A percentile compares a stretch with the other conserved stretches of the same genome.
Conservation (phyloP, 768 basidiomycete species). For the Termitomyces sp. region DNA sequence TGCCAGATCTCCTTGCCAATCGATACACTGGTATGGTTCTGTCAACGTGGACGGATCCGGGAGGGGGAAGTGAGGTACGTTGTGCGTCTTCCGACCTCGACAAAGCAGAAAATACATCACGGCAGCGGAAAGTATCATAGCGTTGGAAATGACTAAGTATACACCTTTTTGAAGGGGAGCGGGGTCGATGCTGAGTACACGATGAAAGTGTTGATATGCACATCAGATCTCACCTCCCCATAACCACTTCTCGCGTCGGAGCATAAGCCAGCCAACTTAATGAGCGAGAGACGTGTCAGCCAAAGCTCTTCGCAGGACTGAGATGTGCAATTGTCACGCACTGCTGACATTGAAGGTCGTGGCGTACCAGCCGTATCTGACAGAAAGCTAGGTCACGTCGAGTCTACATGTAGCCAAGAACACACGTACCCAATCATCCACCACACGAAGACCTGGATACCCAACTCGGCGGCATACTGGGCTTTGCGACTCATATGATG, state of each 20-base stretch:
- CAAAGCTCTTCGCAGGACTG: neutral
- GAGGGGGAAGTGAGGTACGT: slow-evolving; percentile 22
- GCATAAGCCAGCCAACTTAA: slow-evolving; percentile 28
- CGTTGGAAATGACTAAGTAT: slow-evolving; percentile 26
- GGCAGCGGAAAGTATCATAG: slow-evolving; percentile 21
- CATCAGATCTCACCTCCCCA: slow-evolving; percentile 19
- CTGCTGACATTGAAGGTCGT: slow-evolving; percentile 28
- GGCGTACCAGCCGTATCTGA: slow-evolving; percentile 32
- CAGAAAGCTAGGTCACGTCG: neutral
- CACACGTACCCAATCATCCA: slow-evolving; percentile 22
- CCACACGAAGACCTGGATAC: slow-evolving; percentile 21
- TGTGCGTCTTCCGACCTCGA: slow-evolving; percentile 29
- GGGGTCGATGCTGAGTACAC: neutral
- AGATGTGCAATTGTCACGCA: slow-evolving; percentile 9
- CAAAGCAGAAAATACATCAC: slow-evolving; percentile 31
- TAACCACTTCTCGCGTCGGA: slow-evolving; percentile 14
- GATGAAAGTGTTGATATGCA: neutral
- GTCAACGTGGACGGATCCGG: slow-evolving; percentile 28
- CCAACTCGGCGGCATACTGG: slow-evolving; percentile 8
- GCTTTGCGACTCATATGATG: slow-evolving; percentile 6
- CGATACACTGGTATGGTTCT: slow-evolving; percentile 38
- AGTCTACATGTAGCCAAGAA: neutral
- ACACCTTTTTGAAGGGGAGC: slow-evolving; percentile 16
- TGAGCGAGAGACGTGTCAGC: neutral
- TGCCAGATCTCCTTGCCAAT: slow-evolving; percentile 27